Evolutionary conservation across 176 grass and related monocot species (phyloP).

Genomic region (Areca catechu): DNA sequence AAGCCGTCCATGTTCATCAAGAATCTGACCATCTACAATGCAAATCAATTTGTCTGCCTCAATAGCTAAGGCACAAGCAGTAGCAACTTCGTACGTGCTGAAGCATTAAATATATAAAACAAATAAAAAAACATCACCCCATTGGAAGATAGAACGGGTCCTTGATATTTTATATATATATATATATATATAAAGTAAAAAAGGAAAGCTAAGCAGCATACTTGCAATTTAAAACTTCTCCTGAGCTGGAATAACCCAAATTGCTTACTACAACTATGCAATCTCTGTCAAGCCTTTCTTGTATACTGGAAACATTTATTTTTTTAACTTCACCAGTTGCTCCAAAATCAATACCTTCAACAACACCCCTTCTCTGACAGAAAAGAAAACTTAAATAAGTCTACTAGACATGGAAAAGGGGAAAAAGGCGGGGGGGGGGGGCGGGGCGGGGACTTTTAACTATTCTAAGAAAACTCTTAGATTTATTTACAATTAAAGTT

Average conservation of each 20-base stretch:
- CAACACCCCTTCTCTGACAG: conserved; percentile 53
- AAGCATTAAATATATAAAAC: neutral
- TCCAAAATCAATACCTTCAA: conserved; percentile 57
- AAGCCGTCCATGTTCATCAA: conserved; percentile 22
- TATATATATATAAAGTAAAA: neutral
- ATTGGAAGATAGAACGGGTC: neutral
- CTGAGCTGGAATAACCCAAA: conserved; percentile 43
- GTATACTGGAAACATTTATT: conserved; percentile 62
- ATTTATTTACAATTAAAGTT: too few relatives aligned
- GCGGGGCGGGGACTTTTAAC: too few relatives aligned
- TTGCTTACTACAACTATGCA: conserved; percentile 48
- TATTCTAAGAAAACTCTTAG: too few relatives aligned
- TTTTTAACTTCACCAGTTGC: conserved; percentile 92
- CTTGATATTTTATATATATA: neutral
- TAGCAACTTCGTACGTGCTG: conserved; percentile 52
- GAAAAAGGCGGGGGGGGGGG: too few relatives aligned
- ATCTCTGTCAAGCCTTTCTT: conserved; percentile 38
- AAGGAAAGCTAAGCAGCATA: conserved; percentile 13
- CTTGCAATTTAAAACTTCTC: conserved; percentile 54
- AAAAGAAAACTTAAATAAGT: conserved; percentile 23
- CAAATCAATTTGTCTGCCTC: conserved; percentile 47
- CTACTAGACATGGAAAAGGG: conserved; percentile 1
- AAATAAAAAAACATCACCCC: neutral
- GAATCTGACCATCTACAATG: conserved; percentile 41
- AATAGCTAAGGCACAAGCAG: conserved; percentile 39